Percentiles rank a stretch among this genome's conserved stretches.
These are phyloP conservation scores for Trypanosoma conorhini DNA, from an alignment of 208 protist species.

Conservation along the genomic window DNA sequence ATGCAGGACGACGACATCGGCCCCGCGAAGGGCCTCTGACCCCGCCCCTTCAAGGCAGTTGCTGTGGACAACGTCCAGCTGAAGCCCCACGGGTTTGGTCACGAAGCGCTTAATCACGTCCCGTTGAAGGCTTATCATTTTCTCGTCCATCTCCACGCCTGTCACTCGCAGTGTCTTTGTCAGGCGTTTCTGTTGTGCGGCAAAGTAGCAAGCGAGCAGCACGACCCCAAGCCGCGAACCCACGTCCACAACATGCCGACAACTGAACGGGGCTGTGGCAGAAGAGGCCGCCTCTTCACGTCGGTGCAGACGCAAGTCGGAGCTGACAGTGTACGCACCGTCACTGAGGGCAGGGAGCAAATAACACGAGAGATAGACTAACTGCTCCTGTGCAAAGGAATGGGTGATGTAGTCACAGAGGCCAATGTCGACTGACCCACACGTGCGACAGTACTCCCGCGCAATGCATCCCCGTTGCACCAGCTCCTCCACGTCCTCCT, in stretches of 20 bases:
- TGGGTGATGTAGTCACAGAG: conserved; percentile 80
- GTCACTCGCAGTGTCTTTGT: conserved; percentile 23
- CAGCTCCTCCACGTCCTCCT: conserved; percentile 70
- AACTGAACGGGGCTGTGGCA: conserved; percentile 14
- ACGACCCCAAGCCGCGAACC: conserved; percentile 81
- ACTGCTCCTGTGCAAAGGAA: conserved; percentile 81
- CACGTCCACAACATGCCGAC: conserved; percentile 49
- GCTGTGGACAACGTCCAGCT: conserved; percentile 48
- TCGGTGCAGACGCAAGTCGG: conserved; percentile 6
- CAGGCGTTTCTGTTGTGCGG: conserved; percentile 43
- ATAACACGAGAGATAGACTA: conserved; percentile 74
- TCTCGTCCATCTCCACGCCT: conserved; percentile 40
- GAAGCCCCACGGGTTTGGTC: conserved; percentile 9
- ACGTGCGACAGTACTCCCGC: conserved; percentile 70
- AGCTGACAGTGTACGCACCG: background rate
- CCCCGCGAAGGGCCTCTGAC: conserved; percentile 29
- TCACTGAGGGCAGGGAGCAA: conserved; percentile 38
- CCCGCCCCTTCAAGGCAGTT: conserved; percentile 68
- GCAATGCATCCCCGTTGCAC: conserved; percentile 38
- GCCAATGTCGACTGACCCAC: conserved; percentile 58
- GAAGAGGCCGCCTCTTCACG: background rate
- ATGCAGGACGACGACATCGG: conserved; percentile 80
- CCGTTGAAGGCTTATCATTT: conserved; percentile 28
- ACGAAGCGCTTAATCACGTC: conserved; percentile 38
- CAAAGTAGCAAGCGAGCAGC: conserved; percentile 58